Percentiles rank a stretch among this genome's conserved stretches.
Conservation (phyloP, 345 rosid genomes). For the Pseudoturritis turrita region DNA sequence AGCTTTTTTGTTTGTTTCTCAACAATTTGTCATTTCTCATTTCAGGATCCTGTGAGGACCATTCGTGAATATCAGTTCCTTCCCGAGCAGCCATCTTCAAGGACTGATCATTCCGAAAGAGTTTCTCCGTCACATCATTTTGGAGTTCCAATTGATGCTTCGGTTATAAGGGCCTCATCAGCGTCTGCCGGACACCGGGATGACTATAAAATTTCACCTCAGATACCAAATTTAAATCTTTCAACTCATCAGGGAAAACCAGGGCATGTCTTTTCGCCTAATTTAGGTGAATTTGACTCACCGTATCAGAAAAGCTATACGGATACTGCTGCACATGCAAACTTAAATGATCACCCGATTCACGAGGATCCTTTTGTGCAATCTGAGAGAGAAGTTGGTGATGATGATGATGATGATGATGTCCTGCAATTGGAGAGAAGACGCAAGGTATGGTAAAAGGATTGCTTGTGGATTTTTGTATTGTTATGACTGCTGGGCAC, state of each 20-base stretch:
- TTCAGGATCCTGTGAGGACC: constrained; percentile 43
- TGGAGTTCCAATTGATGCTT: constrained; percentile 42
- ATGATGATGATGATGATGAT: constrained; percentile 51
- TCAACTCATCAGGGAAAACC: constrained; percentile 58
- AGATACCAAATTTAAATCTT: constrained; percentile 59
- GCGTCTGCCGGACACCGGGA: constrained; percentile 34
- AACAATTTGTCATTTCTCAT: not conserved
- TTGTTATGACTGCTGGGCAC: not conserved
- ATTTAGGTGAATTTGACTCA: constrained; percentile 42
- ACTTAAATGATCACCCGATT: constrained; percentile 38
- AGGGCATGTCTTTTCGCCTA: constrained; percentile 44
- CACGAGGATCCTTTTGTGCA: constrained; percentile 43
- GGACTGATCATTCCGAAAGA: constrained; percentile 53
- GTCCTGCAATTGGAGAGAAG: constrained; percentile 55
- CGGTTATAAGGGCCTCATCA: constrained; percentile 38
- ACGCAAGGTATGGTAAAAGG: constrained; percentile 49
- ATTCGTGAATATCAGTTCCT: constrained; percentile 87
- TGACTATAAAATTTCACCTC: constrained; percentile 47
- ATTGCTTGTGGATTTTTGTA: not conserved
- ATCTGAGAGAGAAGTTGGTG: constrained; percentile 46
- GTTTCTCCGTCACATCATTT: constrained; percentile 40
- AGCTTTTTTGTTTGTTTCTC: not conserved
- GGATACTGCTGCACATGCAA: constrained; percentile 36
- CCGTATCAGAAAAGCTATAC: constrained; percentile 41
- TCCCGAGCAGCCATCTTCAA: constrained; percentile 72